phyloP scores from a whole-genome alignment of 805 yeast species.

The Starmerella apis region DNA sequence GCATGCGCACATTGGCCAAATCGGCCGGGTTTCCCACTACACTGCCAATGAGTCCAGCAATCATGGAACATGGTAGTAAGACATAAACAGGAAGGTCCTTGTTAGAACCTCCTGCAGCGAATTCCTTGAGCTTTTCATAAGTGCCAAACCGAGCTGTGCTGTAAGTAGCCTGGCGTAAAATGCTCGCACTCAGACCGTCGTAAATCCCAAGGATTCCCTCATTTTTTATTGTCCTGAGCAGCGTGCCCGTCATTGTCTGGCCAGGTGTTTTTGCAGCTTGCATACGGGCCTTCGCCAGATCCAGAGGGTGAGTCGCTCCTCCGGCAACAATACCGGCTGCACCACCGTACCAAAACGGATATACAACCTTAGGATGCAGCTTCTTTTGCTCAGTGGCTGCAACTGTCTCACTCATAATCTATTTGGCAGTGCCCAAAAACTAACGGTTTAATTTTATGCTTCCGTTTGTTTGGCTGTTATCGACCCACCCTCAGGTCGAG shows the following conservation, averaged over 20 bases:
- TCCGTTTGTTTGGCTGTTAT: not conserved
- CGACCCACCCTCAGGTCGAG: conserved; percentile 1
- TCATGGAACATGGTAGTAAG: conserved; percentile 67
- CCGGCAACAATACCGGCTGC: conserved; percentile 36
- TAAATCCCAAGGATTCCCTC: conserved; percentile 62
- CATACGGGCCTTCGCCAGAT: conserved; percentile 74
- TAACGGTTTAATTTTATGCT: not conserved
- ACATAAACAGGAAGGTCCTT: conserved; percentile 47
- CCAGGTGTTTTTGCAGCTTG: conserved; percentile 68
- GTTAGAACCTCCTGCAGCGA: conserved; percentile 12
- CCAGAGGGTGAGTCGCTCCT: conserved; percentile 57
- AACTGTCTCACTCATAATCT: not conserved
- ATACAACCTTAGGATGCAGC: conserved; percentile 6
- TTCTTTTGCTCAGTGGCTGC: not conserved
- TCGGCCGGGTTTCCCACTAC: conserved; percentile 82
- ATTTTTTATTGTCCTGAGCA: conserved; percentile 44
- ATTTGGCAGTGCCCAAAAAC: not conserved
- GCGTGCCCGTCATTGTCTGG: conserved; percentile 50
- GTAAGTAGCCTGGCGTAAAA: conserved; percentile 78
- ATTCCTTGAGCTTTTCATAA: conserved; percentile 65
- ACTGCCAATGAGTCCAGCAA: conserved; percentile 79
- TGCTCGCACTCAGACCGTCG: conserved; percentile 71
- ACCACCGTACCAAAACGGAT: conserved; percentile 38
- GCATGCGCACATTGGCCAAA: conserved; percentile 82
- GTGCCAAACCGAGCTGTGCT: conserved; percentile 78